Evolutionary conservation across 2,329 filamentous ascomycete species (phyloP), one percentile per base, ranked within the genome.

Genomic region (Trichoderma afroharzianum): DNA sequence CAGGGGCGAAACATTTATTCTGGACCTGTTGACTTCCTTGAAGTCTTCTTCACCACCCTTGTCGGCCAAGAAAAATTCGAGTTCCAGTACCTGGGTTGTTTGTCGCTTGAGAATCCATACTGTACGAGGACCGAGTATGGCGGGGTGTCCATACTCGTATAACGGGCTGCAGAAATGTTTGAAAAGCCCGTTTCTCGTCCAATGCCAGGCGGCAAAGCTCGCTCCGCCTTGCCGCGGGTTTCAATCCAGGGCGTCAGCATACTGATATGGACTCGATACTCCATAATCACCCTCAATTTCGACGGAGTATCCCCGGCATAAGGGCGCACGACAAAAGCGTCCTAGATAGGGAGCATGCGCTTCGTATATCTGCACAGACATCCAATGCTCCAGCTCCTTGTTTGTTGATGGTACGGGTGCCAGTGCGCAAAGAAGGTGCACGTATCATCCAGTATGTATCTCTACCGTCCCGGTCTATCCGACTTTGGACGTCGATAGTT

Each of bases 251-350:
- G 28, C 28, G 28, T 62, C 39, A 68, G 66, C 66, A 57, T 32
- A 24, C 39, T 28, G 67, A 69, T 53, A 69, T 62, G 28, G 63
- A 21, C 50, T 67, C 4, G 63, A 21, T 58, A 2, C 64, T 47
- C 55, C 64, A 68, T 61, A 50, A n/a, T 33, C 24, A 61, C 64
- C 57, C 67, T 69, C 67, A 69, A 69, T 69, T 69, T 53, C 15
- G 11, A 59, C 67, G 67, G 67, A 53, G n/a, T 62, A 69, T 69
- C 55, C 57, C 67, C 67, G 67, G 67, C 67, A 69, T 69, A 69
- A 69, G 32, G 30, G 21, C 15, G 15, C 57, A 30, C 21, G 67
- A 36, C 67, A 36, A 62, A 69, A 26, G 55, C 57, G 57, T 68
- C n/a, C 11, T 36, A 36, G 57, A 68, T 28, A 32, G 26, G 24